Conservation (phyloP, 495 filamentous ascomycete genomes). For the Penicillium subrubescens region DNA sequence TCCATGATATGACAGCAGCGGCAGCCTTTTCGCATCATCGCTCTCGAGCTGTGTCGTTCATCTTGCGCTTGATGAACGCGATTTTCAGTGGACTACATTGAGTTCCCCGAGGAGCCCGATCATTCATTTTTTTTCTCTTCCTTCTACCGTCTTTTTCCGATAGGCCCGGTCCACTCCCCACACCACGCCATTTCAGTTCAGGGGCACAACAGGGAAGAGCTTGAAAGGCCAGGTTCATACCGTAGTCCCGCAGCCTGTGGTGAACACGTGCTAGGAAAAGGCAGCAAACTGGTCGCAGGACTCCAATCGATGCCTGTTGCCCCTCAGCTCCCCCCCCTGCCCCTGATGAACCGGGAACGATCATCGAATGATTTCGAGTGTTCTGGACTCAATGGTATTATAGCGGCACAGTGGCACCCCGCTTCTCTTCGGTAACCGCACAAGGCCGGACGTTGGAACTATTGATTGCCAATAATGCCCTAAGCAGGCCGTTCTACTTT, state of each 20-base stretch:
- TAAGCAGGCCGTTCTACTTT: neutral
- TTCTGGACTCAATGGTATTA: constrained; percentile 3
- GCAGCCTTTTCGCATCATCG: neutral
- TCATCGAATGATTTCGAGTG: constrained; percentile 1
- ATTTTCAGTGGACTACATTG: neutral
- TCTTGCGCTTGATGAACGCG: neutral
- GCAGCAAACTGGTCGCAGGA: neutral
- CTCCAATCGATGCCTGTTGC: neutral
- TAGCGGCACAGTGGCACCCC: constrained; percentile 1
- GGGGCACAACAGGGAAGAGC: constrained; percentile 4
- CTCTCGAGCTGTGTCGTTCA: neutral
- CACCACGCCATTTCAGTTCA: constrained; percentile 7
- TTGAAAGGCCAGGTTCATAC: neutral
- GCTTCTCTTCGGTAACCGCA: constrained; percentile 3
- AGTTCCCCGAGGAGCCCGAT: neutral
- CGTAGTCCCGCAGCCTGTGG: constrained; percentile 23
- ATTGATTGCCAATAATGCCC: constrained; percentile 10
- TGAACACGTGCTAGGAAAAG: constrained; percentile 27
- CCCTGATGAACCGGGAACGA: neutral
- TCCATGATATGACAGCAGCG: constrained; percentile 2
- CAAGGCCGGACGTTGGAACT: constrained; percentile 10
- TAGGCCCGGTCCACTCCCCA: constrained; percentile 1
- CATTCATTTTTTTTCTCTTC: neutral
- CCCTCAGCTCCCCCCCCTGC: neutral
- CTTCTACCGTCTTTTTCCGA: constrained; percentile 6